Conservation (phyloP, 371 early-diverging fungal species). For the Saksenaea vasiformis region DNA sequence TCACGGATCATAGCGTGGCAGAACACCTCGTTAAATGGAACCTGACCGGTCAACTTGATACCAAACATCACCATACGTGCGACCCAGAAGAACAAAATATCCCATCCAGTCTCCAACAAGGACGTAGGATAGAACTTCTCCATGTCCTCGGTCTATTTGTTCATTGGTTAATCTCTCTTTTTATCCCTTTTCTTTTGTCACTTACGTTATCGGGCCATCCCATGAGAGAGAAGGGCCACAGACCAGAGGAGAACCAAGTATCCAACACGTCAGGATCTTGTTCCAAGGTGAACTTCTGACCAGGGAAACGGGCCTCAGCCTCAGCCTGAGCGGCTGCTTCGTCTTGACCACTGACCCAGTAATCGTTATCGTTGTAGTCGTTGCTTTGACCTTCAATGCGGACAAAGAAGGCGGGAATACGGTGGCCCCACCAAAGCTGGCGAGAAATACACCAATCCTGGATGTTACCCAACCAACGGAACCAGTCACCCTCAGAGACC, state of each 20-base stretch:
- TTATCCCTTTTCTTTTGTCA: neutral
- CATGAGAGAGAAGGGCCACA: constrained; percentile 99
- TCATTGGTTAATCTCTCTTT: neutral
- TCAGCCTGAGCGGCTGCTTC: constrained; percentile 79
- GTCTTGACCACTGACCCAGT: constrained; percentile 91
- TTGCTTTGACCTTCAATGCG: constrained; percentile 50
- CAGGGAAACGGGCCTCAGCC: constrained; percentile 77
- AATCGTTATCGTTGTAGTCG: constrained; percentile 55
- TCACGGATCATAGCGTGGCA: constrained; percentile 99
- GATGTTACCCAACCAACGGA: constrained; percentile 96
- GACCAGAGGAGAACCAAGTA: constrained; percentile 99
- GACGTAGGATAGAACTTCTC: constrained; percentile 91
- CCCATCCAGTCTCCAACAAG: constrained; percentile 98
- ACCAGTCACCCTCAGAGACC: constrained; percentile 93
- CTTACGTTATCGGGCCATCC: constrained; percentile 91
- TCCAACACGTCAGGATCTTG: constrained; percentile 98
- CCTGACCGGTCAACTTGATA: constrained; percentile 91
- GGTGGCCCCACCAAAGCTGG: constrained; percentile 99
- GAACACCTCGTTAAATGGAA: constrained; percentile 95
- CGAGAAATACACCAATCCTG: constrained; percentile 97
- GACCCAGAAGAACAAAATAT: constrained; percentile 99
- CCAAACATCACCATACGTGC: constrained; percentile 99
- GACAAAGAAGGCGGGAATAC: constrained; percentile 97
- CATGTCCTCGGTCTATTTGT: constrained; percentile 75
- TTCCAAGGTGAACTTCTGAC: constrained; percentile 62